These are phyloP conservation scores for Luffa acutangula DNA, from an alignment of 306 rosid species.

Conservation along the genomic window DNA sequence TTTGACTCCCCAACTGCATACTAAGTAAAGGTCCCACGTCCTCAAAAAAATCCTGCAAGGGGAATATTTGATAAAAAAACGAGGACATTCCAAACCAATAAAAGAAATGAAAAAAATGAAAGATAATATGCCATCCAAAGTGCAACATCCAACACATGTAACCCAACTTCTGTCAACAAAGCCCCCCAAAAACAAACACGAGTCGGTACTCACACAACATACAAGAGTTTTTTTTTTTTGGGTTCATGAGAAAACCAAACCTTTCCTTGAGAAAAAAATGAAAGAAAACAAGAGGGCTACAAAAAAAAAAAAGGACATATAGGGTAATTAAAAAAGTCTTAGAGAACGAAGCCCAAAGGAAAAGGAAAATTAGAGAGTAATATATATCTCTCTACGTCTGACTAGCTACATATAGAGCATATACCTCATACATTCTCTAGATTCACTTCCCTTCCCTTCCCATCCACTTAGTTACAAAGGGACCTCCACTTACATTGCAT, in stretches of 20 bases:
- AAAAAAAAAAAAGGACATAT: no score
- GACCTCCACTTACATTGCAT: not conserved
- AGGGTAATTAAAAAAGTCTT: no score
- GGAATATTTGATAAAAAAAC: slow-evolving; percentile 17
- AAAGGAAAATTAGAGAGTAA: not conserved
- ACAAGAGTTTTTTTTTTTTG: not conserved
- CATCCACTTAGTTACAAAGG: not conserved
- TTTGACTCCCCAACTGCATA: slow-evolving; percentile 98
- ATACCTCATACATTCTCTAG: not conserved
- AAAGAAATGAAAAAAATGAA: slow-evolving; percentile 4
- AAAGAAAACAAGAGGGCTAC: no score
- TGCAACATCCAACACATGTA: not conserved
- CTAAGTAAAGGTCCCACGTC: slow-evolving; percentile 97
- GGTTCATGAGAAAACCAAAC: no score
- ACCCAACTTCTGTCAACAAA: not conserved
- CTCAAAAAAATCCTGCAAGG: slow-evolving; percentile 86
- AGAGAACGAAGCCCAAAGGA: not conserved
- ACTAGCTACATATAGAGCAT: not conserved
- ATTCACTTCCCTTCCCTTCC: not conserved
- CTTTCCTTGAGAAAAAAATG: no score
- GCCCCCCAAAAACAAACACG: not conserved
- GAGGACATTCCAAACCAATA: slow-evolving; percentile 5
- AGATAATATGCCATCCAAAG: not conserved
- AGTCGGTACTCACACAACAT: not conserved
- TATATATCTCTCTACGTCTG: not conserved